Conservation (phyloP, 2,329 filamentous ascomycete species). For the Diaporthe batatas region DNA sequence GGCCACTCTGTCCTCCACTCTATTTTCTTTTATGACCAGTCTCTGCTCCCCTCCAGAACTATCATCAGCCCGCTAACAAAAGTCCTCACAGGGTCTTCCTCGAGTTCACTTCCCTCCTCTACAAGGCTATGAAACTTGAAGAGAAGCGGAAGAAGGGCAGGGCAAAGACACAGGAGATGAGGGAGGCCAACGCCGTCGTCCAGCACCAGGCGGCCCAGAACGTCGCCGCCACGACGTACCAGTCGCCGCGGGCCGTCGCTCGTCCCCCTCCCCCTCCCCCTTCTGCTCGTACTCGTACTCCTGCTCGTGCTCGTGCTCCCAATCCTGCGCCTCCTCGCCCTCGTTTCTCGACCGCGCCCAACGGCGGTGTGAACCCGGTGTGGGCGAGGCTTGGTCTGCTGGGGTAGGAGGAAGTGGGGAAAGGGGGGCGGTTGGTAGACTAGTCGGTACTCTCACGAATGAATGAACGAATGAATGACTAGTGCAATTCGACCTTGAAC, state of each 20-base stretch:
- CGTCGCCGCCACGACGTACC: slow-evolving; percentile 5
- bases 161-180: not conserved
- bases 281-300: too few species aligned
- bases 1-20: too few species aligned
- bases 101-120: slow-evolving; percentile 35
- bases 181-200: not conserved
- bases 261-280: not conserved
- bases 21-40: not conserved
- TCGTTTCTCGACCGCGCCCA: not conserved
- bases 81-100: slow-evolving; percentile 31
- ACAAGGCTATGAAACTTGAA: slow-evolving; percentile 39
- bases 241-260: not conserved
- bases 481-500: not conserved
- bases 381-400: not conserved
- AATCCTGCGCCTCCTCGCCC: too few species aligned
- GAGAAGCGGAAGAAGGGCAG: slow-evolving; percentile 37
- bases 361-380: not conserved
- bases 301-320: too few species aligned
- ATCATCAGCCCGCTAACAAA: slow-evolving; percentile 27
- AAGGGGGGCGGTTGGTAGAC: not conserved
- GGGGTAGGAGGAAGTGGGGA: not conserved
- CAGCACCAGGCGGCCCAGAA: not conserved
- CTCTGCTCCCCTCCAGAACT: not conserved
- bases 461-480: not conserved
- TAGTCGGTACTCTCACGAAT: not conserved